A percentile compares a stretch with the other conserved stretches of the same genome.
Evolutionary conservation across 164 flowering plant genomes (phyloP).

Genomic region (Malania oleifera): DNA sequence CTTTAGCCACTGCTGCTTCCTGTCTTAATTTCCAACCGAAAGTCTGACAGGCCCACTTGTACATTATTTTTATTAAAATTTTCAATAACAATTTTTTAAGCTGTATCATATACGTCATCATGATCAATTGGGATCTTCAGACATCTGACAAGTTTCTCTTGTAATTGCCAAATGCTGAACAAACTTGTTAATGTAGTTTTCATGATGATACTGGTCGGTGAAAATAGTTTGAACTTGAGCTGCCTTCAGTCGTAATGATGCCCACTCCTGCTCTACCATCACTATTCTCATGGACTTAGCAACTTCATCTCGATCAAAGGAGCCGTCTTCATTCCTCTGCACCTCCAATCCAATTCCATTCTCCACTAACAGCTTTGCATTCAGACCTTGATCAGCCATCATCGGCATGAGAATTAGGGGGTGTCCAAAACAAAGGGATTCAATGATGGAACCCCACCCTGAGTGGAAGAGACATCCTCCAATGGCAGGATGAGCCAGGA

Average conservation of each 20-base stretch:
- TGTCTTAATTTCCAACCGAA: too few species aligned
- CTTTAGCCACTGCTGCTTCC: too few species aligned
- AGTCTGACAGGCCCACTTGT: too few species aligned
- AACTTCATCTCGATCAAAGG: slow-evolving; percentile 16
- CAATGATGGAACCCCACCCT: slow-evolving; percentile 37
- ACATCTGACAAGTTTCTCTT: too few species aligned
- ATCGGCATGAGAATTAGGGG: slow-evolving; percentile 21
- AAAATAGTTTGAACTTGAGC: slow-evolving; percentile 9
- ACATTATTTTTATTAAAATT: too few species aligned
- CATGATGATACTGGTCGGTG: slow-evolving; percentile 11
- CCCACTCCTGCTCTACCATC: slow-evolving; percentile 20
- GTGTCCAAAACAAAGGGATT: slow-evolving; percentile 25
- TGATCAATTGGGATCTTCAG: too few species aligned
- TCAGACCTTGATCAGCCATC: slow-evolving; percentile 21
- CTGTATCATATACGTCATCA: too few species aligned
- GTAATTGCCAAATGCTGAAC: background rate
- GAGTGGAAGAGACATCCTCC: slow-evolving; percentile 35
- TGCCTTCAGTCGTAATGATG: slow-evolving; percentile 7
- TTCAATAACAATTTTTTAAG: too few species aligned
- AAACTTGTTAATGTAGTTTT: background rate
- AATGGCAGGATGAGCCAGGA: slow-evolving; percentile 32
- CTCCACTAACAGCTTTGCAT: slow-evolving; percentile 24
- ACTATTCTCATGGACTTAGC: slow-evolving; percentile 17
- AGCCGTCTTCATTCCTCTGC: slow-evolving; percentile 22
- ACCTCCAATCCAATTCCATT: slow-evolving; percentile 28